Base-by-base conservation (phyloP, 1,139 yeast species). In the Blastobotrys indianensis region DNA sequence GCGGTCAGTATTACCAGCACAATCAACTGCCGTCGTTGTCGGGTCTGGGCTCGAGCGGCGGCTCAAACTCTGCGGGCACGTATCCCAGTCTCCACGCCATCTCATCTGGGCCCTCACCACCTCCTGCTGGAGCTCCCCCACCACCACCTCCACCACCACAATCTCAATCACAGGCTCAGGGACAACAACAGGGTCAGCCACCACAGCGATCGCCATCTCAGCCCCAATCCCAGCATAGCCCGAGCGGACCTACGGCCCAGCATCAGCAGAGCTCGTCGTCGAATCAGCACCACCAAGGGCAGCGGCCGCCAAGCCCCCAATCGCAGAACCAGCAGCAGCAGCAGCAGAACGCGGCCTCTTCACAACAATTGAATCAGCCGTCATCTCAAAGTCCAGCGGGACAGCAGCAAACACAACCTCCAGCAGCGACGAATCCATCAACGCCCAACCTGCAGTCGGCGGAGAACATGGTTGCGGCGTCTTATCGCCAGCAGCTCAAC, bases 401-500 rank as follows among this genome's bases (percentile, higher is more conserved):
- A 12, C 39, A 38, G 16, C 41, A n/a, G 25, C 37, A 32, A 9
- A n/a, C n/a, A 6, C 44, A 41, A 29, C 44, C 34, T 20, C 33
- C 31, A 49, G 17, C 46, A 2, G 33, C 47, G 29, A 37, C 50
- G 35, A 41, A 42, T 33, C 39, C 53, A 13, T 37, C 48, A 32
- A 47, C 46, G 31, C 44, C 53, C 35, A 47, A 46, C 36, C 43
- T 47, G 37, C 57, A 51, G 38, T 53, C 54, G n/a, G 63, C 59
- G 17, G 61, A 57, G 42, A 51, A 48, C 23, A 49, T 57, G 31
- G 56, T 54, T 13, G 54, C 55, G 9, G 57, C 64, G 58, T 76
- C 72, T 61, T 88, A 87, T 67, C 77, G 97, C 55, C 25, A 20
- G 25, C 96, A 97, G 2, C 72, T 92, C 58, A 94, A 92, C 60